phyloP scores from a whole-genome alignment of 768 basidiomycete species.

The Coprinopsis strossmayeri region DNA sequence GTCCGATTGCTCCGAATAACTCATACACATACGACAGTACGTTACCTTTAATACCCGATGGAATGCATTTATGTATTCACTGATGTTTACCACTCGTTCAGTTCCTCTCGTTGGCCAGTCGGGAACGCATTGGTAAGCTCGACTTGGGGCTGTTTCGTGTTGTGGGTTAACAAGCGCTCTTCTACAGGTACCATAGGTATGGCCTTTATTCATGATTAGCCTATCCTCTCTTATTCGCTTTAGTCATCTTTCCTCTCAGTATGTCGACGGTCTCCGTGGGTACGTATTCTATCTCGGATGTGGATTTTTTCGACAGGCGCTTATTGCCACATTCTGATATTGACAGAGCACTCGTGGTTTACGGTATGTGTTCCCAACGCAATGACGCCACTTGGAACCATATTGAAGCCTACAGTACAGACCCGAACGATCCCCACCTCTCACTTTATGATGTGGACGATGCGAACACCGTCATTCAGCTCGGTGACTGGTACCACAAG shows the following conservation, averaged over 20 bases:
- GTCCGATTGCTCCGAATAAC: slow-evolving; percentile 15
- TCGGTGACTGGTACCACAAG: slow-evolving; percentile 14
- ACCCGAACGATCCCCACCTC: slow-evolving; percentile 10
- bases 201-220: background rate
- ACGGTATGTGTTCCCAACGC: slow-evolving; percentile 22
- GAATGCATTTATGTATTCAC: too few relatives aligned
- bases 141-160: too few relatives aligned
- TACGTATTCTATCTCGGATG: too few relatives aligned
- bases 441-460: slow-evolving; percentile 12
- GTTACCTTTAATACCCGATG: background rate
- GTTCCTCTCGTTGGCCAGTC: slow-evolving; percentile 13
- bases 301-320: slow-evolving; percentile 18
- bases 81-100: slow-evolving; percentile 6
- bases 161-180: too few relatives aligned
- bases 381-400: background rate
- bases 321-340: slow-evolving; percentile 11
- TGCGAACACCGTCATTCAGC: slow-evolving; percentile 11
- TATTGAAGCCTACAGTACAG: background rate
- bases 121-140: slow-evolving; percentile 12
- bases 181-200: slow-evolving; percentile 17
- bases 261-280: slow-evolving; percentile 22
- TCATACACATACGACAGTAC: slow-evolving; percentile 16
- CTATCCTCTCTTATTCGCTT: background rate
- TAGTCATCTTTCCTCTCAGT: slow-evolving; percentile 19
- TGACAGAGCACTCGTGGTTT: slow-evolving; percentile 14